Base-by-base conservation (phyloP, 352 stramenopile genomes). In the Globisporangium orthogonon region DNA sequence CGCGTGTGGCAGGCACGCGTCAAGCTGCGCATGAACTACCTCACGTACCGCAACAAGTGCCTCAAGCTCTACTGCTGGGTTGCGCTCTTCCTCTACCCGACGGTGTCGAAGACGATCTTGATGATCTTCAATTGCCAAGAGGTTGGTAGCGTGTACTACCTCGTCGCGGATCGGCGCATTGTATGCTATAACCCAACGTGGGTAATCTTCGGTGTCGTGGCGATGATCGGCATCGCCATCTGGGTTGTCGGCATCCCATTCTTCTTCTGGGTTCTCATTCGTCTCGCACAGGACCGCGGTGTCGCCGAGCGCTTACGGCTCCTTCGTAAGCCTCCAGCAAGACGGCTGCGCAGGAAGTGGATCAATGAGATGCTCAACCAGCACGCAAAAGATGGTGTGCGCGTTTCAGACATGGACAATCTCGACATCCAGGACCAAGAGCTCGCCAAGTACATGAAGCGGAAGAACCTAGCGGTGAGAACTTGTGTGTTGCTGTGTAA, bases 51-150 rank as follows among this genome's bases (percentile, higher is more conserved):
- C 14, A 86, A 88, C 67, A 89, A 87, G 44, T 91, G 81, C 33
- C 66, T 91, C 15, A 88, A 91, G 47, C 70, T 88, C 2, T 89
- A 87, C 63, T 85, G 80, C 61, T 91, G 78, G 81, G 73, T 89
- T 23, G 76, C 78, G 40, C 58, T 89, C 2, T 79, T 89, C 35
- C 63, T 91, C n/a, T 91, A 91, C 46, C 78, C 81, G 18, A 86
- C 71, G 0, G 78, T 91, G 2, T 89, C 78, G 33, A 87, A 89
- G 66, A 88, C 78, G 7, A 91, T 91, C 50, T 45, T 91, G 23
- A 87, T 70, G 31, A 71, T 91, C n/a, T 91, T 88, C 56, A 89
- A 89, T 41, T 91, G 81, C 63, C 78, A 91, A 53, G 77, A 91
- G 43, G 67, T 91, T 31, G 81, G 81, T 10, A 48, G 69, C 48